Evolutionary conservation across 164 flowering plant species (phyloP), one percentile per base, ranked within the genome.

Genomic region (Dillenia turbinata): DNA sequence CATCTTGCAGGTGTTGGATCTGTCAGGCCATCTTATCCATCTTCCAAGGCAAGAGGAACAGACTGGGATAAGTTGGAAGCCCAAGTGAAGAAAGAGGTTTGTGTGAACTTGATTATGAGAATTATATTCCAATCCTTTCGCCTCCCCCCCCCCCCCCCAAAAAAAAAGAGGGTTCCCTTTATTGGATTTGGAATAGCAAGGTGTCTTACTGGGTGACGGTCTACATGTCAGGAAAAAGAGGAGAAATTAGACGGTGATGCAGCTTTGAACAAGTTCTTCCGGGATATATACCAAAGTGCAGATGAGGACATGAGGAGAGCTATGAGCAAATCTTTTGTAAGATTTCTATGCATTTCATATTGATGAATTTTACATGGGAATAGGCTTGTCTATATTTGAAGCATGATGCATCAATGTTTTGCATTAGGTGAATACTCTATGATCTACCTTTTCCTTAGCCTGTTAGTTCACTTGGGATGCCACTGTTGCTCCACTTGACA

Each of bases 11-110:
- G 47, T 55, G 11, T 14, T 65, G 73, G 53, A 59, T 1, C 70
- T 48, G 64, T 61, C 44, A 77, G 79, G 62, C 93, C 93, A 0
- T 9, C 76, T 19, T 90, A 87, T 62, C 97, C 97, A 24, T 81
- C 91, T 40, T 85, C 97, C 43, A 86, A 80, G 66, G 55, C 79
- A 46, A 80, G 49, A 64, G 62, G 61, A 47, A 77, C 73, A 15
- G 95, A 95, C 68, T 95, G 99, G 99, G 97, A 95, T 63, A 85
- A 87, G 77, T 64, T 95, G 61, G 99, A 87, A 85, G 97, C 99
- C 26, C 61, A 86, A 86, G 86, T 92, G 63, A 95, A 92, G 74
- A 87, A 87, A 68, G 96, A 95, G 97, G 99, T 87, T 10, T 56
- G 72, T 43, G 2, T 19, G 5, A 26, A 26, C 33, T 26, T 26